Evolutionary conservation across 2,329 filamentous ascomycete genomes (phyloP).

Genomic region (Zasmidium citrigriseum): DNA sequence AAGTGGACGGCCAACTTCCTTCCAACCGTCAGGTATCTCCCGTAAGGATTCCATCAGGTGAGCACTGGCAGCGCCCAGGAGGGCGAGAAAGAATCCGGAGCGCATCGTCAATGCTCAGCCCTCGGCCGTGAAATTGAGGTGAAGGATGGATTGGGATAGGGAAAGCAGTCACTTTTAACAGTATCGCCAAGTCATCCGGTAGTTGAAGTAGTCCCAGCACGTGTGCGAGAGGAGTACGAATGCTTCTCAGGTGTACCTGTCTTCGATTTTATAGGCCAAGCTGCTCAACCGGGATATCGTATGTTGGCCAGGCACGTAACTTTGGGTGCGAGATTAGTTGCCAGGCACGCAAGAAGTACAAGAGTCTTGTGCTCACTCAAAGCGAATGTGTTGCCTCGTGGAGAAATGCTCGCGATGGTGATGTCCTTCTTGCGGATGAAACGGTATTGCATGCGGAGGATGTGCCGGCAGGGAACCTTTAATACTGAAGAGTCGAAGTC

Average conservation of each 20-base stretch:
- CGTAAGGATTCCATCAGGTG: slow-evolving; percentile 23
- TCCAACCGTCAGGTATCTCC: slow-evolving; percentile 23
- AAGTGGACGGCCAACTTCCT: slow-evolving; percentile 16
- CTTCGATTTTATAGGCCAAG: not conserved
- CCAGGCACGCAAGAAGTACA: not conserved
- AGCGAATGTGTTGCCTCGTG: not conserved
- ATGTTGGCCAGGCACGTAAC: not conserved
- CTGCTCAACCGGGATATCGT: not conserved
- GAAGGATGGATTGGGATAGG: not conserved
- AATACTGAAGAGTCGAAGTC: not conserved
- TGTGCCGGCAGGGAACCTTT: not conserved
- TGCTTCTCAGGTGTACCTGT: not conserved
- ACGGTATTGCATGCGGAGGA: not conserved
- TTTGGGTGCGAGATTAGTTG: not conserved
- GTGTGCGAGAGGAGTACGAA: not conserved
- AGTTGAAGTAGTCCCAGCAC: not conserved
- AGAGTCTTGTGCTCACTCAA: not conserved
- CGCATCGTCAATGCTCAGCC: not conserved
- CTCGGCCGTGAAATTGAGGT: not conserved
- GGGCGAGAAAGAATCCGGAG: slow-evolving; percentile 4
- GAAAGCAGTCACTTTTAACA: not conserved
- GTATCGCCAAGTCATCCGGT: not conserved
- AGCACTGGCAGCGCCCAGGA: slow-evolving; percentile 14
- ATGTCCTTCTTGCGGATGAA: not conserved
- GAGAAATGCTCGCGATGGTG: not conserved